Conservation (phyloP, 2,329 filamentous ascomycete genomes). For the Fusarium sp. region DNA sequence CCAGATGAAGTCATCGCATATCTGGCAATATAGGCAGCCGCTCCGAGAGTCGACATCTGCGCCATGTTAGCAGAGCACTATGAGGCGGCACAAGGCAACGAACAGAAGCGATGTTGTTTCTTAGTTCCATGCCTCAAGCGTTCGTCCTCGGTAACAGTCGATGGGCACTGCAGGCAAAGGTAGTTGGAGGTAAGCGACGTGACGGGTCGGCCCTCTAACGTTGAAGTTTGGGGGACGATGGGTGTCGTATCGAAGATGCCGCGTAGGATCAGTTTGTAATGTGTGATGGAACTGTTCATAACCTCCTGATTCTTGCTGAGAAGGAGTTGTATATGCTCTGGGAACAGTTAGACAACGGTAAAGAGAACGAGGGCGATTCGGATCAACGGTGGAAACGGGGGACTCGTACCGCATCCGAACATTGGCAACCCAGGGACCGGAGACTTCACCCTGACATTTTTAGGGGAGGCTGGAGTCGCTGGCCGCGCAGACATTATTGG, state of each 20-base stretch:
- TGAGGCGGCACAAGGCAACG: conserved; percentile 38
- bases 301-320: conserved; percentile 70
- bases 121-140: conserved; percentile 73
- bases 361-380: background rate
- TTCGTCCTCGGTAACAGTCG: conserved; percentile 73
- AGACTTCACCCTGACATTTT: conserved; percentile 69
- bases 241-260: conserved; percentile 76
- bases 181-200: conserved; percentile 75
- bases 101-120: conserved; percentile 80
- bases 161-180: conserved; percentile 78
- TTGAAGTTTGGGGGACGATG: conserved; percentile 73
- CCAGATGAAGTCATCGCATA: conserved; percentile 85
- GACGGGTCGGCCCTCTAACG: conserved; percentile 64
- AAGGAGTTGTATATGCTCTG: conserved; percentile 79
- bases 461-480: conserved; percentile 64
- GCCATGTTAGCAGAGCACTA: conserved; percentile 43
- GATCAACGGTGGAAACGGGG: conserved; percentile 9
- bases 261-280: conserved; percentile 78
- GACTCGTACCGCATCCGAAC: conserved; percentile 70
- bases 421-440: conserved; percentile 68
- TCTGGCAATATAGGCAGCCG: conserved; percentile 81
- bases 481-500: conserved; percentile 59
- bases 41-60: conserved; percentile 81
- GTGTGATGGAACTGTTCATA: conserved; percentile 74
- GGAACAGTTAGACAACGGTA: conserved; percentile 44